phyloP scores from a whole-genome alignment of 331 rosid species.

The Dryas integrifolia region DNA sequence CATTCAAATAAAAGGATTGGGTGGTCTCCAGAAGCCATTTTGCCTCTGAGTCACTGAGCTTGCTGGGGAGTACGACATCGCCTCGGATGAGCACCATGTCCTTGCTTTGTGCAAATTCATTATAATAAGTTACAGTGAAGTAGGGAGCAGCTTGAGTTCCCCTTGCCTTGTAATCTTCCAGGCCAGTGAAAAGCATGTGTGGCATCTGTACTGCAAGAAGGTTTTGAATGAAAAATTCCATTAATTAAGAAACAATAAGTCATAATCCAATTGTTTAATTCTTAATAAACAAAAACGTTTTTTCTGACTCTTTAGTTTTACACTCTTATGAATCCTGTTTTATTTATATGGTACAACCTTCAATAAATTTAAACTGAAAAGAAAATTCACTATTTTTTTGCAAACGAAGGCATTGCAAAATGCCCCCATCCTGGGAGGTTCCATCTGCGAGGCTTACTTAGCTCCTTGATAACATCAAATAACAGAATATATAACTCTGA shows the following conservation, averaged over 20 bases:
- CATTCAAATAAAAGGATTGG: conserved; percentile 84
- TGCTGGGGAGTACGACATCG: conserved; percentile 76
- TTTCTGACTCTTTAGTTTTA: not conserved
- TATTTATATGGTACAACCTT: too few relatives aligned
- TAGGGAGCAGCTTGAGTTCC: conserved; percentile 95
- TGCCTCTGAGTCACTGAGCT: conserved; percentile 73
- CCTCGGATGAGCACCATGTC: conserved; percentile 83
- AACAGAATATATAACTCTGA: not conserved
- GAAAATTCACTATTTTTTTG: not conserved
- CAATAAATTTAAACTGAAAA: not conserved
- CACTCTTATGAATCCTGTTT: not conserved
- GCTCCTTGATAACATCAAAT: not conserved
- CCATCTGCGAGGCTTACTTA: not conserved
- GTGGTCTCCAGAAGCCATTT: conserved; percentile 78
- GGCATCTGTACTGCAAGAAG: conserved; percentile 75
- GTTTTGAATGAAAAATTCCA: conserved; percentile 10
- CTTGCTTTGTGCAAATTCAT: conserved; percentile 86
- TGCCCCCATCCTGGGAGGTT: not conserved
- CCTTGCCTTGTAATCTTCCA: conserved; percentile 94
- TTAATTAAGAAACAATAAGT: not conserved
- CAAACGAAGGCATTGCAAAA: not conserved
- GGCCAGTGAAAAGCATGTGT: conserved; percentile 78
- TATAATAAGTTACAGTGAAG: conserved; percentile 60
- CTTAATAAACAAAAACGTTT: not conserved
- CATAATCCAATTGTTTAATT: not conserved